phyloP scores from a whole-genome alignment of 352 stramenopile genomes.

The Phytophthora aleatoria region DNA sequence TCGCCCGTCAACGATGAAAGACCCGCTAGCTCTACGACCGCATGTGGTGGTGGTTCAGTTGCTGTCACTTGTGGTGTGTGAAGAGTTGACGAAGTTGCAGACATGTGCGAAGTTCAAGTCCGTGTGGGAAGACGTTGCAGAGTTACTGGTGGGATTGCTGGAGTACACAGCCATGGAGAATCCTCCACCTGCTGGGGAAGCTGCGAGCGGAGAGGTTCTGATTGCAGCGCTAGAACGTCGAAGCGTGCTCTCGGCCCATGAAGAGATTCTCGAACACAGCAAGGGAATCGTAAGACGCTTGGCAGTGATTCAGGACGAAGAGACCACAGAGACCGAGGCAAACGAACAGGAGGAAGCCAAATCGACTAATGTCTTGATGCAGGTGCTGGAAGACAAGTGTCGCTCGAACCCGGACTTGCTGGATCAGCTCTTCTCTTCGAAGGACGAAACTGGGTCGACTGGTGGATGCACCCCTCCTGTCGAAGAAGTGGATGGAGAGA shows the following conservation, averaged over 20 bases:
- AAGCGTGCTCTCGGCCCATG: slow-evolving; percentile 63
- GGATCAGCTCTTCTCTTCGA: slow-evolving; percentile 59
- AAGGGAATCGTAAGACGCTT: slow-evolving; percentile 66
- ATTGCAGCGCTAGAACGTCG: slow-evolving; percentile 68
- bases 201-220: slow-evolving; percentile 39
- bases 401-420: slow-evolving; percentile 44
- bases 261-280: slow-evolving; percentile 77
- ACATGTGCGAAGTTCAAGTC: slow-evolving; percentile 42
- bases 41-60: slow-evolving; percentile 68
- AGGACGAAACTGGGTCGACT: slow-evolving; percentile 46
- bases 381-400: slow-evolving; percentile 66
- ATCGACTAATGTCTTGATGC: slow-evolving; percentile 41
- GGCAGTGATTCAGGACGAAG: slow-evolving; percentile 38
- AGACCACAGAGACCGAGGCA: slow-evolving; percentile 13
- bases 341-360: slow-evolving; percentile 12
- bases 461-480: slow-evolving; percentile 27
- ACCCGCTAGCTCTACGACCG: slow-evolving; percentile 57
- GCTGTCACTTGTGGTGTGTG: slow-evolving; percentile 64
- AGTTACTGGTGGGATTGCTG: slow-evolving; percentile 59
- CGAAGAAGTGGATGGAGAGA: slow-evolving; percentile 27
- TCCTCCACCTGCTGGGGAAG: slow-evolving; percentile 17
- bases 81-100: slow-evolving; percentile 58
- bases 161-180: slow-evolving; percentile 52
- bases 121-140: slow-evolving; percentile 62
- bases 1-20: slow-evolving; percentile 60